phyloP scores from a whole-genome alignment of 2,329 filamentous ascomycete species.

The Akanthomyces muscarius region DNA sequence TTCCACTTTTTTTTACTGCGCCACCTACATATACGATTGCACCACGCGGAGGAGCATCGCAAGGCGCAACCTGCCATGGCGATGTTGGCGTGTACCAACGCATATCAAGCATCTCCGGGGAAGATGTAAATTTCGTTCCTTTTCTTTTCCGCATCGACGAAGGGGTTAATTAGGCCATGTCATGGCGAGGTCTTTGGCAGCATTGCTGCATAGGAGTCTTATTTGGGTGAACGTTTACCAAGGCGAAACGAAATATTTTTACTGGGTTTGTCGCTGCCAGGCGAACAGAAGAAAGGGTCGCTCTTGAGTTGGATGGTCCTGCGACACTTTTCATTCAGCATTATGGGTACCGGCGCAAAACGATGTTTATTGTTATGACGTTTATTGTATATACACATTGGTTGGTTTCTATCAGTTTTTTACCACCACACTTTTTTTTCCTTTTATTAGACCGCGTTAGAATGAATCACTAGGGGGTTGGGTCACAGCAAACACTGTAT shows the following conservation, averaged over 20 bases:
- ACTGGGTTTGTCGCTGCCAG: slow-evolving; percentile 6
- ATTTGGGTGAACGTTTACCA: slow-evolving; percentile 13
- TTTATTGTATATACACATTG: slow-evolving; percentile 11
- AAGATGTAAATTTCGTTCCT: not conserved
- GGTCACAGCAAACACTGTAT: slow-evolving; percentile 12
- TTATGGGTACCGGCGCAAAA: slow-evolving; percentile 16
- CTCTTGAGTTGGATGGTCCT: slow-evolving; percentile 9
- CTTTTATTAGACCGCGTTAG: slow-evolving; percentile 14
- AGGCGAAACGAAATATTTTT: slow-evolving; percentile 13
- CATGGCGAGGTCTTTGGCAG: slow-evolving; percentile 6
- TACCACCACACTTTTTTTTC: not conserved
- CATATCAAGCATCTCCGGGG: not conserved
- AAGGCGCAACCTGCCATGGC: not conserved
- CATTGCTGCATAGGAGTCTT: not conserved
- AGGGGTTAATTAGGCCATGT: not conserved
- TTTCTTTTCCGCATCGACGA: not conserved
- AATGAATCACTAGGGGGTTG: not conserved
- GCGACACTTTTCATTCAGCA: slow-evolving; percentile 12
- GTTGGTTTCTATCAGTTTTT: not conserved
- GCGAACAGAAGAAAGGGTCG: not conserved
- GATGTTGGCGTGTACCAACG: not conserved
- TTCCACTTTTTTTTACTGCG: not conserved
- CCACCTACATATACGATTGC: not conserved
- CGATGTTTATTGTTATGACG: slow-evolving; percentile 9
- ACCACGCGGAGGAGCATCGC: not conserved